Base-by-base conservation (phyloP, 2,329 filamentous ascomycete genomes). In the Pseudogymnoascus sp. region DNA sequence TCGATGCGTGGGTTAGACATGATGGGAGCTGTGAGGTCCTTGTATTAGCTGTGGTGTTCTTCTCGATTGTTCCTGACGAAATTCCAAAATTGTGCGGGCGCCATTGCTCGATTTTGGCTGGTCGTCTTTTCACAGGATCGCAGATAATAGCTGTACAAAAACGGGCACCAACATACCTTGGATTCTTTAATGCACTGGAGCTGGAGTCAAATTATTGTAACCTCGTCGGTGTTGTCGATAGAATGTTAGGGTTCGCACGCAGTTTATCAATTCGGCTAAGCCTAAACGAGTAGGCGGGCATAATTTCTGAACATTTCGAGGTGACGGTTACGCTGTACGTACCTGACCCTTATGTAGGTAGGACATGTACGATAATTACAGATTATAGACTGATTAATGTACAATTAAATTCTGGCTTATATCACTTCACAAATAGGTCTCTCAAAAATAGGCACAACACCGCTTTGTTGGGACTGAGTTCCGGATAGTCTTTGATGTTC, bases 1-100 rank as follows among this genome's bases (percentile, higher is more conserved):
- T 99, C 93, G 80, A 97, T 88, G 80, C 93, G 90, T 78, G 93
- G 91, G 84, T 97, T 96, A 78, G 95, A 89, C 95, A 99, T 99
- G 79, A 80, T 90, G 76, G 74, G 70, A 69, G 75, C 72, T 77
- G 74, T 70, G 71, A 72, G 18, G 34, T 18, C 39, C 34, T 40
- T 39, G 34, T 40, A 31, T 61, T 40, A 61, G 59, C 71, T 72
- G 63, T 59, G 57, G 40, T 60, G 47, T 57, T 57, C 51, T 57
- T 57, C 51, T 18, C 10, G 29, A 16, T 21, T 12, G 10, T 57
- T 57, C 51, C 51, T 14, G 51, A 21, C 51, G 29, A 57, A 57
- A 57, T 34, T 21, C 51, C 23, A 34, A 57, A 57, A 57, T 57
- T 57, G 51, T 57, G 51, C 51, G 51, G 29, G 51, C 29, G 51